Evolutionary conservation across 2,329 filamentous ascomycete genomes (phyloP), one percentile per base, ranked within the genome.

Genomic region (Coniochaeta sp.): DNA sequence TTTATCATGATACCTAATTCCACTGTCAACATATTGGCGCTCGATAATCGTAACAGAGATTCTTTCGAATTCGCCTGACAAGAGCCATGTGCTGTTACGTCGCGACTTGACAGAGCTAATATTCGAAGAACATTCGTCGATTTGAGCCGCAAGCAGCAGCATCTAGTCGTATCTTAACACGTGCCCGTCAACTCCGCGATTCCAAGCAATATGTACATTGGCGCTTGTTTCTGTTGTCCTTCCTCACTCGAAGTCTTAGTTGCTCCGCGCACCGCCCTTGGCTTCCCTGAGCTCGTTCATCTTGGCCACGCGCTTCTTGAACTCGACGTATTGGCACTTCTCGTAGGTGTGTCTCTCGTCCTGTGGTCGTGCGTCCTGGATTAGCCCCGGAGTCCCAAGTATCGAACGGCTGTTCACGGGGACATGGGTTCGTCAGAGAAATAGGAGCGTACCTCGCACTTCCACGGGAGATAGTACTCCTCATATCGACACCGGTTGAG

Each of bases 261-360:
- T 97, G 82, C 90, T 96, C 76, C 93, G 86, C 70, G 84, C 87
- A 63, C 91, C 92, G 61, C 79, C 86, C 84, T 96, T 96, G 62
- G 90, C 87, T 67, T 86, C 93, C 73, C 92, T 85, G 72, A 99
- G 79, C 81, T 99, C 93, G 70, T 98, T 87, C 95, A 99, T 99
- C 87, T 96, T 98, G 72, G 89, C 91, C 65, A 99, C 95, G 61
- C 95, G 88, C 84, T 93, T 91, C 87, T 96, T 96, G 83, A 99
- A 99, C 75, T 98, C 95, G 65, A 90, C 90, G 78, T 99, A 99
- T 73, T 99, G 95, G 85, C 95, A 99, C 77, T 98, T 98, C 75
- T 99, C 95, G 82, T 99, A 99, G 72, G 88, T 89, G 79, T 99
- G 95, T 81, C 95, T 84, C 82, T 99, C 95, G 75, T 92, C 87